Evolutionary conservation across 1,139 yeast genomes (phyloP), one percentile per base, ranked within the genome.

Genomic region (Taphrina flavorubra): DNA sequence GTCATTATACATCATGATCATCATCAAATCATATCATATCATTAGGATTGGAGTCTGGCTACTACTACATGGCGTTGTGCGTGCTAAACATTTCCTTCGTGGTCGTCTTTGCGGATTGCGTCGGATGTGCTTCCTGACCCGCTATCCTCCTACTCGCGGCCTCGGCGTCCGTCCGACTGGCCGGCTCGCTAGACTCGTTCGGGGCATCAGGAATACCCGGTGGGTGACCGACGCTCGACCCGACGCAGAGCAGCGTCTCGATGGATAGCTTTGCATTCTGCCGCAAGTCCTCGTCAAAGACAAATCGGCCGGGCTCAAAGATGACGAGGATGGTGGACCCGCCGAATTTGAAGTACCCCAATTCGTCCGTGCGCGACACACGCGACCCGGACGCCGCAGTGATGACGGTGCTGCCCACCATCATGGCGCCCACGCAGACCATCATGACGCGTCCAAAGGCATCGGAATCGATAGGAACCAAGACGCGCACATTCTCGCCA

Each of bases 351-450:
- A 94, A 94, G 76, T 90, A 92, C 0, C 99, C 99, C 55, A 94
- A 79, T 75, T 94, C 98, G 59, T 90, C 95, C 7, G 94, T 90
- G 68, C 94, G 82, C 16, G 79, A 75, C 6, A 92, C 82, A 0
- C 70, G 63, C 53, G 86, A 86, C 2, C 90, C 91, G 58, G 83
- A 85, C 65, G 83, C 76, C n/a, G 86, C 87, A 0, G 94, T 87
- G 47, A 92, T 78, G 0, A 91, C 84, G 2, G 88, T 92, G 1
- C 97, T 89, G 0, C 98, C 98, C 3, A 94, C 99, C 97, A 94
- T 92, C 98, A 94, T 94, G 0, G 99, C 99, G 36, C 99, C 99
- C 8, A 94, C 91, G 7, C 96, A 87, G 36, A 91, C 85, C 79
- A 90, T 83, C 73, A 90, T 81, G 18, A 94, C 89, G 0, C 85